A percentile compares a stretch with the other conserved stretches of the same genome.
Conservation (phyloP, 495 filamentous ascomycete genomes). For the Pyrenula massariospora region DNA sequence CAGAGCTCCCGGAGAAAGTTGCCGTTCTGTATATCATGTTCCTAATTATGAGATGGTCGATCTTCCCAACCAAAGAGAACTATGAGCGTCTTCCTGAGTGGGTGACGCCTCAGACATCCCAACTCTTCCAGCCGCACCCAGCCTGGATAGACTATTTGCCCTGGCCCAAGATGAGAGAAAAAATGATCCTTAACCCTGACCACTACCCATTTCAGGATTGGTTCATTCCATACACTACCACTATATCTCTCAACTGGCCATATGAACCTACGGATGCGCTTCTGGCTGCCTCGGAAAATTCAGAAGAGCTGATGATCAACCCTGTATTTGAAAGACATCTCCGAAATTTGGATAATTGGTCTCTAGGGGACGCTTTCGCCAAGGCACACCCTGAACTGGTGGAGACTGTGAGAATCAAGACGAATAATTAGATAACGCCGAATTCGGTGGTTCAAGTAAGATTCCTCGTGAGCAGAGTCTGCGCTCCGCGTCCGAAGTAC, state of each 20-base stretch:
- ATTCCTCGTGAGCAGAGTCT: too few relatives aligned
- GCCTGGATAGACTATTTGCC: slow-evolving; percentile 71
- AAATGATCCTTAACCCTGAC: slow-evolving; percentile 34
- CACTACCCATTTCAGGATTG: slow-evolving; percentile 60
- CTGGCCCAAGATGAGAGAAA: slow-evolving; percentile 62
- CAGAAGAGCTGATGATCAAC: slow-evolving; percentile 57
- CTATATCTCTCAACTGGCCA: slow-evolving; percentile 63
- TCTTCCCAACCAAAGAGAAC: slow-evolving; percentile 61
- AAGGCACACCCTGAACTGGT: slow-evolving; percentile 47
- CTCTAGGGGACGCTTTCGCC: slow-evolving; percentile 56
- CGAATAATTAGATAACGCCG: slow-evolving; percentile 6
- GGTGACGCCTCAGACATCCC: slow-evolving; percentile 47
- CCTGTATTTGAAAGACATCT: slow-evolving; percentile 71
- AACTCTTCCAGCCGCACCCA: slow-evolving; percentile 53
- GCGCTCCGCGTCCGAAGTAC: too few relatives aligned
- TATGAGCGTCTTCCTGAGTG: slow-evolving; percentile 60
- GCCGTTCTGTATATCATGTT: slow-evolving; percentile 76
- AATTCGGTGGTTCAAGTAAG: too few relatives aligned
- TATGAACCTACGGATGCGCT: slow-evolving; percentile 56
- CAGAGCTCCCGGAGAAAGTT: slow-evolving; percentile 59
- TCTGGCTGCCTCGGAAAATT: slow-evolving; percentile 34
- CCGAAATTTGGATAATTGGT: slow-evolving; percentile 59
- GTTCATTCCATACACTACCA: slow-evolving; percentile 67
- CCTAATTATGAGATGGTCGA: slow-evolving; percentile 71
- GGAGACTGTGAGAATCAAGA: slow-evolving; percentile 38